Percentiles rank a stretch among this genome's conserved stretches.
Conservation (phyloP, 106 monocot genomes). For the Agapanthus africanus region DNA sequence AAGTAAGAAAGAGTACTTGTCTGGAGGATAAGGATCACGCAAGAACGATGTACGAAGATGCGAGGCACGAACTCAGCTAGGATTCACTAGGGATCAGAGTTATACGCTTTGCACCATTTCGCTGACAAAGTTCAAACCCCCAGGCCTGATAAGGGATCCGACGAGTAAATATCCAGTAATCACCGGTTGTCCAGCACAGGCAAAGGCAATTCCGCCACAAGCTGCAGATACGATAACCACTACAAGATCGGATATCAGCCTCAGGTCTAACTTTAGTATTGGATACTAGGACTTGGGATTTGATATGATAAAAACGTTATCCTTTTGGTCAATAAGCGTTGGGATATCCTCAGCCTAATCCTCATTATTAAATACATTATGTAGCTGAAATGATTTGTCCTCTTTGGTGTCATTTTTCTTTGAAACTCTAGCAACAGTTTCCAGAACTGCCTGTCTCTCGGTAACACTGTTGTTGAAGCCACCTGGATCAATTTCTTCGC, state of each 20-base stretch:
- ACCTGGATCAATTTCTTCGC: slow-evolving; percentile 73
- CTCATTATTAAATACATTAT: slow-evolving; percentile 90
- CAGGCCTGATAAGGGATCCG: too few species aligned
- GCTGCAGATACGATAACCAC: slow-evolving; percentile 79
- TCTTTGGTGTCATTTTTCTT: slow-evolving; percentile 96
- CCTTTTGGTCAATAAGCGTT: slow-evolving; percentile 91
- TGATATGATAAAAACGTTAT: slow-evolving; percentile 94
- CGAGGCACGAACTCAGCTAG: too few species aligned
- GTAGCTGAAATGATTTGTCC: slow-evolving; percentile 87
- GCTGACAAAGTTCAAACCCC: too few species aligned
- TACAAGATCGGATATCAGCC: slow-evolving; percentile 96
- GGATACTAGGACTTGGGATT: slow-evolving; percentile 96
- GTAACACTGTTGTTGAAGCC: slow-evolving; percentile 94
- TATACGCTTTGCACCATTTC: too few species aligned
- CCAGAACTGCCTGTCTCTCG: slow-evolving; percentile 88
- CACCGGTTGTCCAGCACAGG: slow-evolving; percentile 88
- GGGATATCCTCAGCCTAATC: slow-evolving; percentile 80
- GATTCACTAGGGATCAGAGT: too few species aligned
- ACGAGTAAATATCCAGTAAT: slow-evolving; percentile 13
- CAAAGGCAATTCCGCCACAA: slow-evolving; percentile 89
- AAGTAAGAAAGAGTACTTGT: too few species aligned
- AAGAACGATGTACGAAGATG: too few species aligned
- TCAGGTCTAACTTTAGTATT: slow-evolving; percentile 79
- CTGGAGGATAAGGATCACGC: too few species aligned
- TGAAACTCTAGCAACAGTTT: slow-evolving; percentile 93